Base-by-base conservation (phyloP, 1,139 yeast genomes). In the Blastobotrys elegans region DNA sequence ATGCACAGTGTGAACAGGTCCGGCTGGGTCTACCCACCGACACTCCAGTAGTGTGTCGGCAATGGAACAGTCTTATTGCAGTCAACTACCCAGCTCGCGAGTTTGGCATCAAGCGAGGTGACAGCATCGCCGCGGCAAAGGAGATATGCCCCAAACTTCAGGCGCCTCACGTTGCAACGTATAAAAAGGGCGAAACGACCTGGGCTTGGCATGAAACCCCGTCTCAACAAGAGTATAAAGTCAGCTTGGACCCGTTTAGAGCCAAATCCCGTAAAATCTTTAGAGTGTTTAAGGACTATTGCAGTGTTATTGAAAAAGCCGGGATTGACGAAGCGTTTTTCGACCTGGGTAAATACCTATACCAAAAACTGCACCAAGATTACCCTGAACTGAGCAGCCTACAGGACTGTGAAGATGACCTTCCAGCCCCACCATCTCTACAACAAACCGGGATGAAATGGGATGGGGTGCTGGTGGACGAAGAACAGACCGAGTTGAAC, bases 251-350 rank as follows among this genome's bases (percentile, higher is more conserved):
- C 61, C 96, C 96, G 0, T 92, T 90, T 62, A 71, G 98, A 50
- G 67, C 95, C 50, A 96, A 88, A 59, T 84, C 95, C 53, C 70
- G 96, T 21, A 86, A 84, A 65, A 83, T 92, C 51, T 72, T 89
- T 59, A 72, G 76, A 40, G 69, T 90, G 0, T 75, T 92, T 56
- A 69, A 70, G 41, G 57, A 64, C 17, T 65, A 64, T 50, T 59
- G 62, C 34, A 35, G 42, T 1, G 53, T 56, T 10, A 87, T 89
- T 1, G 96, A 92, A 61, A 90, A 90, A 67, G 97, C 97, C 0
- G 89, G 97, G 66, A 94, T 90, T 14, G 98, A 92, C 66, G 98
- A 92, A 66, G 83, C 92, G 43, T 92, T 84, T 62, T 58, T 92
- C 55, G 97, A 92, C 65, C 65, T 92, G 36, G 96, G 97, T 0